These are phyloP conservation scores for Neurospora crassa DNA, from an alignment of 2,329 filamentous ascomycete genomes.

Conservation along the genomic window DNA sequence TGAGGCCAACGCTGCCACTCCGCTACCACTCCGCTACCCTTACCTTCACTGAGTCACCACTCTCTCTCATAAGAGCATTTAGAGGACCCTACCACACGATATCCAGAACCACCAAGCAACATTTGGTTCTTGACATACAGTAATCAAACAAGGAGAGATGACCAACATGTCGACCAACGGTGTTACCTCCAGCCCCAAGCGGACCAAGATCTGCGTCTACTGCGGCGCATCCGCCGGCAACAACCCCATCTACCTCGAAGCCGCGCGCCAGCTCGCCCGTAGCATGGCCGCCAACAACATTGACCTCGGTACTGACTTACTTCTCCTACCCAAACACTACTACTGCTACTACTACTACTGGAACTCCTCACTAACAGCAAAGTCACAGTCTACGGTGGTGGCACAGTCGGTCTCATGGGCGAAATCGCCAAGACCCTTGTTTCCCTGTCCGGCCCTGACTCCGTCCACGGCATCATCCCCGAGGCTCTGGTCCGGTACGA, in stretches of 20 bases:
- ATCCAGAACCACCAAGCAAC: not conserved
- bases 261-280: constrained; percentile 65
- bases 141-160: not conserved
- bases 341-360: constrained; percentile 3
- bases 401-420: constrained; percentile 92
- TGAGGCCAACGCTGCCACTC: not conserved
- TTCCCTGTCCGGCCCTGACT: constrained; percentile 64
- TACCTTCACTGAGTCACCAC: not conserved
- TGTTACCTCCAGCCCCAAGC: constrained; percentile 25
- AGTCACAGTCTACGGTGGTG: constrained; percentile 74
- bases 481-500: constrained; percentile 74
- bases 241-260: constrained; percentile 64
- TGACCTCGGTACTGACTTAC: constrained; percentile 48
- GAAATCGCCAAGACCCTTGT: constrained; percentile 83
- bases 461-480: constrained; percentile 92
- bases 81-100: not conserved
- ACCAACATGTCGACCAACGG: constrained; percentile 31
- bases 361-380: constrained; percentile 9
- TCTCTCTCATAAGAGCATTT: not conserved
- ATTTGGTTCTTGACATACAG: not conserved
- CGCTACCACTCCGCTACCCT: not conserved
- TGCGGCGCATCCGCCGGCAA: constrained; percentile 74
- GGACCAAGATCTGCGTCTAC: constrained; percentile 80
- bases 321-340: not conserved
- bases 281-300: constrained; percentile 70